These are phyloP conservation scores for Jatropha podagrica DNA, from an alignment of 441 rosid genomes.

Conservation along the genomic window DNA sequence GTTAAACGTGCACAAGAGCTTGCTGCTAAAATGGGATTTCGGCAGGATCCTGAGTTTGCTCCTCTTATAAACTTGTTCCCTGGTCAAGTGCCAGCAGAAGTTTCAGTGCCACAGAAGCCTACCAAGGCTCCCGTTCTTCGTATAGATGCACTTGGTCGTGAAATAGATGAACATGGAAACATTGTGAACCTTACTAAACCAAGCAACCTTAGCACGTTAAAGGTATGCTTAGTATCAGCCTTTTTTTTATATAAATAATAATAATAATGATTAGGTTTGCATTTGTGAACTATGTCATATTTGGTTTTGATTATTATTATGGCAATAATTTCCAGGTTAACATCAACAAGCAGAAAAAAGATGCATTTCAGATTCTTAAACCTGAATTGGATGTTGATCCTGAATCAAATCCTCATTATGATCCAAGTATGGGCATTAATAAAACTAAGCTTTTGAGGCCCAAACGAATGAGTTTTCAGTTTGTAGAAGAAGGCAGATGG, in stretches of 20 bases:
- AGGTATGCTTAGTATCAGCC: conserved; percentile 43
- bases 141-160: conserved; percentile 89
- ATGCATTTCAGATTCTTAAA: conserved; percentile 93
- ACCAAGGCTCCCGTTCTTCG: conserved; percentile 88
- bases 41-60: conserved; percentile 73
- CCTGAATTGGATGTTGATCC: conserved; percentile 88
- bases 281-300: conserved; percentile 6
- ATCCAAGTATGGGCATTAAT: conserved; percentile 79
- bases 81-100: conserved; percentile 53
- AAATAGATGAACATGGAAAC: conserved; percentile 94
- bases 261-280: not conserved
- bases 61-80: conserved; percentile 69
- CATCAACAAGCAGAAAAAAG: conserved; percentile 94
- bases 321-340: conserved; percentile 63
- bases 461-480: conserved; percentile 77
- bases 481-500: conserved; percentile 99
- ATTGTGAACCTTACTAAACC: conserved; percentile 79
- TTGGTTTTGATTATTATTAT: conserved; percentile 9
- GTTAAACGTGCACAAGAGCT: conserved; percentile 88
- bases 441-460: conserved; percentile 82
- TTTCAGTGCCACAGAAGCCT: conserved; percentile 66
- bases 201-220: conserved; percentile 89
- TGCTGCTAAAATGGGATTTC: conserved; percentile 84
- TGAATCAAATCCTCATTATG: conserved; percentile 76
- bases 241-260: too few relatives aligned